A percentile compares a stretch with the other conserved stretches of the same genome.
Evolutionary conservation across 805 yeast genomes (phyloP).

Genomic region (Yarrowia sp.): DNA sequence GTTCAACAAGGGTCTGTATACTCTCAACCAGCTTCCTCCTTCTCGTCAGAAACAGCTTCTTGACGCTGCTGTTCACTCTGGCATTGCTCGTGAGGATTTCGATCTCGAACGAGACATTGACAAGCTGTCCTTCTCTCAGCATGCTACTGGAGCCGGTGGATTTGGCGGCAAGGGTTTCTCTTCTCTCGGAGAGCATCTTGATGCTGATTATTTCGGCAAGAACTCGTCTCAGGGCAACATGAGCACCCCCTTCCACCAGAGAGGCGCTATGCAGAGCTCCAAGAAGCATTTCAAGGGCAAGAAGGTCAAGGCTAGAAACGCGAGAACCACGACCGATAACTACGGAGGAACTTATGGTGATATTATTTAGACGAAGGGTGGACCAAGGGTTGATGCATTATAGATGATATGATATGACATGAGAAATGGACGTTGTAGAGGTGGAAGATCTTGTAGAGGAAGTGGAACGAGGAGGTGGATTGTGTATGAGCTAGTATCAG

Average conservation of each 20-base stretch:
- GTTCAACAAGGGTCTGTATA: slow-evolving; percentile 80
- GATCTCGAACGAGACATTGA: slow-evolving; percentile 74
- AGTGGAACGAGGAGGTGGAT: no score
- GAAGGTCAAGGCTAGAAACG: slow-evolving; percentile 59
- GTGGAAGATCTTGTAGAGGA: no score
- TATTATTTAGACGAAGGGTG: slow-evolving; percentile 3
- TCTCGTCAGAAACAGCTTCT: slow-evolving; percentile 70
- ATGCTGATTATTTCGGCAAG: slow-evolving; percentile 83
- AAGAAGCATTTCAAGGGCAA: slow-evolving; percentile 80
- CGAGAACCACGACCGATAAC: slow-evolving; percentile 31
- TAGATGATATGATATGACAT: neutral
- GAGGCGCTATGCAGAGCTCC: slow-evolving; percentile 47
- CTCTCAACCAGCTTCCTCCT: slow-evolving; percentile 69
- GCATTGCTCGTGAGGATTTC: slow-evolving; percentile 53
- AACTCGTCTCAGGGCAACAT: slow-evolving; percentile 67
- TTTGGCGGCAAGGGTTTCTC: slow-evolving; percentile 52
- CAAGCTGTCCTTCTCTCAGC: slow-evolving; percentile 79
- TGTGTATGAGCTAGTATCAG: no score
- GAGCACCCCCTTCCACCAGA: slow-evolving; percentile 73
- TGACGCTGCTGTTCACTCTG: slow-evolving; percentile 54
- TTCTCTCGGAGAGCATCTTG: slow-evolving; percentile 82
- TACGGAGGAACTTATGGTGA: slow-evolving; percentile 38
- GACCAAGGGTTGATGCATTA: neutral
- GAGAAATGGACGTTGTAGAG: no score
- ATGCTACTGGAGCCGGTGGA: slow-evolving; percentile 60